Evolutionary conservation across 23 red algal genomes (phyloP).

Genomic region (Pyropia haitanensis): DNA sequence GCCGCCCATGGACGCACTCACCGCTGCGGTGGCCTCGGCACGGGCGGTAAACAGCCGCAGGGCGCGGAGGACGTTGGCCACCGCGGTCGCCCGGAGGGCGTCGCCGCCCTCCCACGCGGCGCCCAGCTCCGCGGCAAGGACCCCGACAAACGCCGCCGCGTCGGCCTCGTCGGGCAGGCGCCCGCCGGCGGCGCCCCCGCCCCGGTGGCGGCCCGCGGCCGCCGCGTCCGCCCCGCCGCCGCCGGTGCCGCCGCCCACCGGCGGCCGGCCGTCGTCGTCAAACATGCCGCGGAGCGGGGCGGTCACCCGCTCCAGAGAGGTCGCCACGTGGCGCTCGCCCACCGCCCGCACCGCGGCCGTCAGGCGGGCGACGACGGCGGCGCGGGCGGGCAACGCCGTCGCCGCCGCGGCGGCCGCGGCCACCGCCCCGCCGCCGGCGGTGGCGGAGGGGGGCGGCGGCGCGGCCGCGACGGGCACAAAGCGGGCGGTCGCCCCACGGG

Average conservation of each 20-base stretch:
- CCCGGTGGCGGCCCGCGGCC: no score
- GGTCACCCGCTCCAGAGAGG: slow-evolving; percentile 50
- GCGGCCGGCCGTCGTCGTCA: slow-evolving; percentile 1
- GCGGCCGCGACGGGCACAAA: slow-evolving; percentile 9
- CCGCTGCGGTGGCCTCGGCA: slow-evolving; percentile 51
- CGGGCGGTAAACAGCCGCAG: slow-evolving; percentile 38
- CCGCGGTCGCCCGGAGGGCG: slow-evolving; percentile 21
- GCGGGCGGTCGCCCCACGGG: slow-evolving; percentile 3
- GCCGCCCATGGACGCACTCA: slow-evolving; percentile 12
- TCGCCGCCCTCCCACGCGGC: slow-evolving; percentile 20
- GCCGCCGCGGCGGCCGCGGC: background rate
- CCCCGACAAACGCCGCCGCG: slow-evolving; percentile 26
- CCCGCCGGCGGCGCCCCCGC: no score
- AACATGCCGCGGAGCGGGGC: slow-evolving; percentile 32
- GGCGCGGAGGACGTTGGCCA: slow-evolving; percentile 32
- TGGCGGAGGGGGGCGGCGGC: slow-evolving; percentile 28
- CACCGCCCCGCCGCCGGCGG: background rate
- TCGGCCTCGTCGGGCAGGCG: slow-evolving; percentile 35
- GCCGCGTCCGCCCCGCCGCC: no score
- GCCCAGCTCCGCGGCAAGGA: slow-evolving; percentile 35
- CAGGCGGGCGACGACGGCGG: slow-evolving; percentile 28
- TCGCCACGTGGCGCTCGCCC: slow-evolving; percentile 39
- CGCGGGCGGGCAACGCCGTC: slow-evolving; percentile 28
- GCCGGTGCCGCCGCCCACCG: no score
- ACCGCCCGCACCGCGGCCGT: slow-evolving; percentile 33